Evolutionary conservation across 164 flowering plant genomes (phyloP).

Genomic region (Litsea cubeba): DNA sequence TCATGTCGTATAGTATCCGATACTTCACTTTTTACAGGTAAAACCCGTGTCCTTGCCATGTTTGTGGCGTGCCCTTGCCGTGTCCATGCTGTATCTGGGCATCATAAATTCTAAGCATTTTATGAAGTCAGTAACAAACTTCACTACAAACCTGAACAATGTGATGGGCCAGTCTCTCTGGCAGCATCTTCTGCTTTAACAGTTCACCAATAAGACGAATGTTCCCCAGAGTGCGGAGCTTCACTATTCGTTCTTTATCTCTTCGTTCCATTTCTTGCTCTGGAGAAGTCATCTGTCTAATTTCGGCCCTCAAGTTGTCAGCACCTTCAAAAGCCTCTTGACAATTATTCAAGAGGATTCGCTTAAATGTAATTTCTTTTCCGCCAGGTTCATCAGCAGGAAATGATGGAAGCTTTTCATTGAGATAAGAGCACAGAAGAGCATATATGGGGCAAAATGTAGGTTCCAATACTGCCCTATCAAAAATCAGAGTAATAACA

Average conservation of each 20-base stretch:
- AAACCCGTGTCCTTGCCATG: too few relatives aligned
- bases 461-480: slow-evolving; percentile 93
- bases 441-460: slow-evolving; percentile 97
- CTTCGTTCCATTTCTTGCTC: slow-evolving; percentile 83
- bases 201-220: slow-evolving; percentile 97
- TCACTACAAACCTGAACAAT: slow-evolving; percentile 66
- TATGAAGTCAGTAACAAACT: background rate
- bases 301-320: slow-evolving; percentile 68
- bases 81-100: too few relatives aligned
- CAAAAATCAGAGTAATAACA: slow-evolving; percentile 80
- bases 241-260: slow-evolving; percentile 77
- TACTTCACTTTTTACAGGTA: too few relatives aligned
- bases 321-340: slow-evolving; percentile 98
- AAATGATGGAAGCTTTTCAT: slow-evolving; percentile 84
- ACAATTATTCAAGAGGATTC: slow-evolving; percentile 79
- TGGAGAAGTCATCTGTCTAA: slow-evolving; percentile 78
- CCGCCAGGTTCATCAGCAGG: slow-evolving; percentile 90
- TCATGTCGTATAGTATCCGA: too few relatives aligned
- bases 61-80: too few relatives aligned
- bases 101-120: too few relatives aligned
- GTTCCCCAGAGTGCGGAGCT: slow-evolving; percentile 91
- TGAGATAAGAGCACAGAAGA: slow-evolving; percentile 76
- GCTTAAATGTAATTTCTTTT: slow-evolving; percentile 80
- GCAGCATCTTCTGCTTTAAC: slow-evolving; percentile 93
- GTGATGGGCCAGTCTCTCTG: slow-evolving; percentile 90